Conservation (phyloP, 2,329 filamentous ascomycete species). For the Annulohypoxylon truncatum region DNA sequence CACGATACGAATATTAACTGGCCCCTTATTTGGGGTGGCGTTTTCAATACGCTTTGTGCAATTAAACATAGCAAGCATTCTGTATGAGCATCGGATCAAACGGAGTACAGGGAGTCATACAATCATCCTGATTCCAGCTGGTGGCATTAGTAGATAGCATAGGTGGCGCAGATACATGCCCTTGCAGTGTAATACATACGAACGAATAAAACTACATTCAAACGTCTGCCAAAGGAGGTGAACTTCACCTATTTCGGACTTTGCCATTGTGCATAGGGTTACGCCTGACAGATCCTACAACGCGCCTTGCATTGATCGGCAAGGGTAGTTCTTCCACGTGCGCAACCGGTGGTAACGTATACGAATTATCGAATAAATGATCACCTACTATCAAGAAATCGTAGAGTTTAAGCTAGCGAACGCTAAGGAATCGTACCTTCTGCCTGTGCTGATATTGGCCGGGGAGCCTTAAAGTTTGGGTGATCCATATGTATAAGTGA, state of each 20-base stretch:
- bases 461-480: too few species aligned
- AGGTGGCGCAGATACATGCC: not conserved
- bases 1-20: slow-evolving; percentile 25
- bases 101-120: slow-evolving; percentile 28
- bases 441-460: too few species aligned
- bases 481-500: too few species aligned
- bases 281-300: too few species aligned
- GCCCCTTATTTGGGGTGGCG: slow-evolving; percentile 20
- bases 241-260: not conserved
- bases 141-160: slow-evolving; percentile 30
- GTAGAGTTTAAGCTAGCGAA: too few species aligned
- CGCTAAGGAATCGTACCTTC: too few species aligned
- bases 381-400: too few species aligned
- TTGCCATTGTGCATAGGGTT: too few species aligned
- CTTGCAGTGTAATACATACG: slow-evolving; percentile 24
- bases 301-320: too few species aligned
- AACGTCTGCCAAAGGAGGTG: not conserved
- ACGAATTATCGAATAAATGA: too few species aligned
- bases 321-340: too few species aligned
- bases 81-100: slow-evolving; percentile 32
- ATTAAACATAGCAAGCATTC: slow-evolving; percentile 35
- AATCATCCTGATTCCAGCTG: slow-evolving; percentile 17
- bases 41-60: slow-evolving; percentile 27
- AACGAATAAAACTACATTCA: slow-evolving; percentile 17
- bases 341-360: too few species aligned